phyloP scores from a whole-genome alignment of 345 rosid species.

The Clarkia xantiana region DNA sequence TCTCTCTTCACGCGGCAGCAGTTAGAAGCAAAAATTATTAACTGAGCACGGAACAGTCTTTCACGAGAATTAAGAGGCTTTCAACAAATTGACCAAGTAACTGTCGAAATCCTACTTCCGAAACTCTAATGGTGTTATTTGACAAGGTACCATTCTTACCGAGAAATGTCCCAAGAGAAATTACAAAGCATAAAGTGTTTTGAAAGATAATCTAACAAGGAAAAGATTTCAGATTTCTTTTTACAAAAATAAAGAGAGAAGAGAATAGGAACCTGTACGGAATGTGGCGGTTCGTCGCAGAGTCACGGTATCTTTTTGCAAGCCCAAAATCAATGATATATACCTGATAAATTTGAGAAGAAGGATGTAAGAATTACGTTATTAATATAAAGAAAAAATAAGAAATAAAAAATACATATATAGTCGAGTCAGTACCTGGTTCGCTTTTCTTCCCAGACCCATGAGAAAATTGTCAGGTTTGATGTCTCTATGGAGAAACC shows the following conservation, averaged over 20 bases:
- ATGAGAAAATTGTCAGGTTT: constrained; percentile 74
- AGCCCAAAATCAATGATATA: constrained; percentile 70
- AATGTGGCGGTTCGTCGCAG: constrained; percentile 45
- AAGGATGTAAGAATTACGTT: not conserved
- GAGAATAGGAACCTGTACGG: constrained; percentile 38
- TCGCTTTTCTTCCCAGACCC: constrained; percentile 71
- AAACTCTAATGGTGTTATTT: too few relatives aligned
- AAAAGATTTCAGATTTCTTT: too few relatives aligned
- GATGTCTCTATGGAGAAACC: constrained; percentile 62
- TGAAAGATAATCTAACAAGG: too few relatives aligned
- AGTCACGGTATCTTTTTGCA: constrained; percentile 63
- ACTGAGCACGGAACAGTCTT: too few relatives aligned
- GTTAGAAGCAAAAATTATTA: too few relatives aligned
- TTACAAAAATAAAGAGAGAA: not conserved
- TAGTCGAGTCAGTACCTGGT: constrained; percentile 27
- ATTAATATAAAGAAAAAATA: not conserved
- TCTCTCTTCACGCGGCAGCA: constrained; percentile 42
- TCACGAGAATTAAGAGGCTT: too few relatives aligned
- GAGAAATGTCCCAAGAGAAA: too few relatives aligned
- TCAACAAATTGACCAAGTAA: too few relatives aligned
- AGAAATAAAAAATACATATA: not conserved
- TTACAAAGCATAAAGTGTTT: too few relatives aligned
- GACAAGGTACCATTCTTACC: too few relatives aligned
- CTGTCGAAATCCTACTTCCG: too few relatives aligned
- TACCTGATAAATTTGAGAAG: constrained; percentile 21